These are phyloP conservation scores for Podospora sp. DNA, from an alignment of 495 filamentous ascomycete species.

Conservation along the genomic window DNA sequence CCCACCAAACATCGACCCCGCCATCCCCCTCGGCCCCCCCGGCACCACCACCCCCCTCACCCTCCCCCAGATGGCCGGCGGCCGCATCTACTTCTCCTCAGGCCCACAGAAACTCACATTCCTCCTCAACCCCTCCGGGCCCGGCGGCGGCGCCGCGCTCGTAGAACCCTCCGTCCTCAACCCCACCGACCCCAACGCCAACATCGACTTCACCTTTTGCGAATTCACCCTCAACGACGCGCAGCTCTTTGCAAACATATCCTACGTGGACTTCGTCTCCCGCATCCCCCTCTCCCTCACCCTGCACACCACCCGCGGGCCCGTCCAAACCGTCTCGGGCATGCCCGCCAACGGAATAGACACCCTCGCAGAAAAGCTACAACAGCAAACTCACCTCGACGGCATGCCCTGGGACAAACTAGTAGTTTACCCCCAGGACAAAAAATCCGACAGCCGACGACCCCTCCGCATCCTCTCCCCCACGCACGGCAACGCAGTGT, in stretches of 20 bases:
- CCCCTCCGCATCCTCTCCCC: slow-evolving; percentile 67
- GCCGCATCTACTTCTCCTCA: slow-evolving; percentile 67
- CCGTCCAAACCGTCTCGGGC: slow-evolving; percentile 62
- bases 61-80: slow-evolving; percentile 71
- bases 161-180: slow-evolving; percentile 79
- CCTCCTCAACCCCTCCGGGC: slow-evolving; percentile 64
- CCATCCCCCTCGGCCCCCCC: slow-evolving; percentile 65
- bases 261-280: slow-evolving; percentile 73
- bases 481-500: slow-evolving; percentile 63
- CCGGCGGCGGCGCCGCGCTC: slow-evolving; percentile 54
- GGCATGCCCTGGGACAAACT: slow-evolving; percentile 68
- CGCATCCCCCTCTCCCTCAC: slow-evolving; percentile 67
- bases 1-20: slow-evolving; percentile 53
- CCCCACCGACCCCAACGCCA: slow-evolving; percentile 66
- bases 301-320: slow-evolving; percentile 54
- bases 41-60: slow-evolving; percentile 62
- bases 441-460: slow-evolving; percentile 47
- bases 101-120: slow-evolving; percentile 61
- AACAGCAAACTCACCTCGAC: slow-evolving; percentile 58
- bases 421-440: slow-evolving; percentile 55
- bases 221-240: slow-evolving; percentile 73
- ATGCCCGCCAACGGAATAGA: slow-evolving; percentile 63
- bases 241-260: slow-evolving; percentile 79
- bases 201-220: slow-evolving; percentile 67
- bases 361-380: slow-evolving; percentile 55